phyloP scores from a whole-genome alignment of 768 basidiomycete genomes.

The Pleurotus giganteus region DNA sequence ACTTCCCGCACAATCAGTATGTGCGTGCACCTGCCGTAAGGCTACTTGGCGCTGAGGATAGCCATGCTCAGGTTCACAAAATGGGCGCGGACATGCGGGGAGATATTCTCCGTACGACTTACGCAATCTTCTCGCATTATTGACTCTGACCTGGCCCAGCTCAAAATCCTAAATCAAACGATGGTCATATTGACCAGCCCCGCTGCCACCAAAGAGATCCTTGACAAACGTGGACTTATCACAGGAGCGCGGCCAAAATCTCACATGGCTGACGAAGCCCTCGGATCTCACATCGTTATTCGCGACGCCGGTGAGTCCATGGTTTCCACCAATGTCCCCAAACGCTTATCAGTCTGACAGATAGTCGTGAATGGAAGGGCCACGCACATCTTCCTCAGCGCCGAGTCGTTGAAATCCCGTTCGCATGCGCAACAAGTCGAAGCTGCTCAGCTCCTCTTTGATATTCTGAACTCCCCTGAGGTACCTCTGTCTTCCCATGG shows the following conservation, averaged over 20 bases:
- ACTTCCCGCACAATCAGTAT: slow-evolving; percentile 1
- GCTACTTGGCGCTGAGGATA: slow-evolving; percentile 6
- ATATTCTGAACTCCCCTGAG: slow-evolving; percentile 24
- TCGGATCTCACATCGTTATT: slow-evolving; percentile 16
- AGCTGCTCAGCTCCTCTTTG: slow-evolving; percentile 25
- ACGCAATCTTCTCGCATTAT: neutral
- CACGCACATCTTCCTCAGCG: slow-evolving; percentile 16
- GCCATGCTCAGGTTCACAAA: slow-evolving; percentile 11
- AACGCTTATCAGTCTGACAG: neutral
- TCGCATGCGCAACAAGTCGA: slow-evolving; percentile 24
- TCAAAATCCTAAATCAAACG: slow-evolving; percentile 21
- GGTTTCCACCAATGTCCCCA: no score
- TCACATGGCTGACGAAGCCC: slow-evolving; percentile 19
- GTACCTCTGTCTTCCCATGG: slow-evolving; percentile 11
- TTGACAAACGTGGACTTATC: slow-evolving; percentile 23
- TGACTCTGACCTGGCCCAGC: slow-evolving; percentile 12
- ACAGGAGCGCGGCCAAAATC: slow-evolving; percentile 23
- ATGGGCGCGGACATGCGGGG: slow-evolving; percentile 15
- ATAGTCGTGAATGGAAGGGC: slow-evolving; percentile 12
- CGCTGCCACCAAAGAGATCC: slow-evolving; percentile 20
- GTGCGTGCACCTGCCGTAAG: no score
- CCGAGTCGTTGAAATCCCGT: slow-evolving; percentile 15
- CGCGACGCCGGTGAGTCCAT: slow-evolving; percentile 12
- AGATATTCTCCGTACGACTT: slow-evolving; percentile 13
- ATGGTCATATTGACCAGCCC: slow-evolving; percentile 22